Base-by-base conservation (phyloP, 352 stramenopile genomes). In the Pythium sp. region DNA sequence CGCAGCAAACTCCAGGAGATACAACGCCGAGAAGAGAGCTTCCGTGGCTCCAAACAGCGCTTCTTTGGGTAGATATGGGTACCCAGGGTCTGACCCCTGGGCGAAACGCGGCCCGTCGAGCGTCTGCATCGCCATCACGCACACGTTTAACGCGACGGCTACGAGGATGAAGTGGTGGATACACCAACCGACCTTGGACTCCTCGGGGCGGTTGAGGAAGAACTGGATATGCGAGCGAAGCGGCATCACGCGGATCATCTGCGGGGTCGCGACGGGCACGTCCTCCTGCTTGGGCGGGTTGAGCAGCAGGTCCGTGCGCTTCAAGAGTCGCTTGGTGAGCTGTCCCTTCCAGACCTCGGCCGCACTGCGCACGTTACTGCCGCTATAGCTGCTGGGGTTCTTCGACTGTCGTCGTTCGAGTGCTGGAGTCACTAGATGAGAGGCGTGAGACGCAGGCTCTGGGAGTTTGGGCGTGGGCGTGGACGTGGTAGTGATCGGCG, bases 31-130 rank as follows among this genome's bases (percentile, higher is more conserved):
- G 65, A 89, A 86, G 0, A 72, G 26, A 0, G 47, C 54, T 26
- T 88, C 81, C 2, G 68, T 65, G 0, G 28, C 36, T 0, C 68
- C 34, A 68, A 80, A 91, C 2, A 65, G 63, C 0, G 20, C 15
- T 22, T 80, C 65, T 6, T 34, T 58, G 5, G 77, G 81, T 14
- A 92, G 65, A 15, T 79, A 86, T 12, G 70, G 22, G 30, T 86
- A 92, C 9, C 22, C 74, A 9, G 83, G 83, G 9, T 84, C 70
- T 2, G 74, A 65, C 0, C 78, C 75, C 1, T 58, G 72, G 2
- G 22, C 11, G n/a, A 78, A 83, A 24, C 76, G 79, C 2, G 81
- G 83, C 14, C 81, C 83, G 18, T 92, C 83, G 5, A 87, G 69
- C 4, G 81, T 90, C 41, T 86, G 70, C 0, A 51, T 55, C 6